These are phyloP conservation scores for Zizania latifolia DNA, from an alignment of 176 grass and related monocot species.

Conservation along the genomic window DNA sequence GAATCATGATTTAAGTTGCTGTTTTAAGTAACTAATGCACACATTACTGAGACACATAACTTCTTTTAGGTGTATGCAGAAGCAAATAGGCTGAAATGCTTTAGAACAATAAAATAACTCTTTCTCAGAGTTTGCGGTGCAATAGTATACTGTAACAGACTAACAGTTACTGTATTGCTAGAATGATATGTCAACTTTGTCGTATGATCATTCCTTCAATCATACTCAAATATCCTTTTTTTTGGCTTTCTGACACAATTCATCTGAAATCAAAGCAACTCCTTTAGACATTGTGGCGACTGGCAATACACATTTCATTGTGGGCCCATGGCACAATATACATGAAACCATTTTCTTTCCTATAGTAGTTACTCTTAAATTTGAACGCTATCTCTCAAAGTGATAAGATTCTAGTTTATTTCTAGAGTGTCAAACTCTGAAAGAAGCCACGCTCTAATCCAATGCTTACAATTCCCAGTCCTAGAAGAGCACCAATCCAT, in stretches of 20 bases:
- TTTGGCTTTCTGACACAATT: background rate
- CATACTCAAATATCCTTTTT: background rate
- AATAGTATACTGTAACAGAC: background rate
- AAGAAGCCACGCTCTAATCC: conserved; percentile 75
- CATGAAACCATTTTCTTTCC: background rate
- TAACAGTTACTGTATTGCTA: background rate
- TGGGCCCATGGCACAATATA: background rate
- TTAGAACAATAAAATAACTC: conserved; percentile 7
- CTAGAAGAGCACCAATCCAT: conserved; percentile 54
- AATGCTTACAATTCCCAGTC: conserved; percentile 53
- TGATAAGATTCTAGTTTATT: conserved; percentile 29
- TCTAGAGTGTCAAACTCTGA: conserved; percentile 66
- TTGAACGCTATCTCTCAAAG: conserved; percentile 1
- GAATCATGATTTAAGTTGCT: background rate
- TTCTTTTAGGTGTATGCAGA: background rate
- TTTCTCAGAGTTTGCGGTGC: background rate
- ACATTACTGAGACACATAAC: background rate
- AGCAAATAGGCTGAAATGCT: background rate
- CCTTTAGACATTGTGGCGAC: background rate
- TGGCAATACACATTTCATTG: conserved; percentile 11
- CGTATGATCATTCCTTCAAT: background rate
- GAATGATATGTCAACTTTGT: conserved; percentile 7
- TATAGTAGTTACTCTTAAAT: conserved; percentile 35
- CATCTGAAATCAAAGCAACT: conserved; percentile 19
- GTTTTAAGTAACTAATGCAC: background rate